Conservation (phyloP, 2,329 filamentous ascomycete genomes). For the Aureobasidium vineae region DNA sequence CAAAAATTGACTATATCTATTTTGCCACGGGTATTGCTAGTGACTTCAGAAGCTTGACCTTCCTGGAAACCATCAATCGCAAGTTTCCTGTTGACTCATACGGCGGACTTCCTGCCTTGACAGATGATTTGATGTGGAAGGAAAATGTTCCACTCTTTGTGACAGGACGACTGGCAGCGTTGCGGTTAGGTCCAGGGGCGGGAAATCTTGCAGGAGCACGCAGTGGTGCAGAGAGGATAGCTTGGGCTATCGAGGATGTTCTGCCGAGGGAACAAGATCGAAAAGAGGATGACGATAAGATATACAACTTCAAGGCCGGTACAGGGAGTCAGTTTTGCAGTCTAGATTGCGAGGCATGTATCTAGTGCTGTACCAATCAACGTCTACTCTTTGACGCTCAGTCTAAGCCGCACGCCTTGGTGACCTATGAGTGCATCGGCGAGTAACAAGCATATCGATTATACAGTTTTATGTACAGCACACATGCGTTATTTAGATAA, state of each 20-base stretch:
- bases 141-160: slow-evolving; percentile 71
- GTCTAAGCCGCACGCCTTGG: not conserved
- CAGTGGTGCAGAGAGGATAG: slow-evolving; percentile 68
- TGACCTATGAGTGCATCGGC: not conserved
- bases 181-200: slow-evolving; percentile 69
- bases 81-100: slow-evolving; percentile 61
- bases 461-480: not conserved
- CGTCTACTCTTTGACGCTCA: not conserved
- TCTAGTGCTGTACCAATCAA: not conserved
- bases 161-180: slow-evolving; percentile 64
- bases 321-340: slow-evolving; percentile 44
- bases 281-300: slow-evolving; percentile 29
- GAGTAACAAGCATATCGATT: not conserved
- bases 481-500: too few relatives aligned
- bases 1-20: slow-evolving; percentile 64
- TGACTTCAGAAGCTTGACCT: slow-evolving; percentile 60
- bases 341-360: slow-evolving; percentile 14
- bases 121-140: slow-evolving; percentile 72
- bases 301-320: slow-evolving; percentile 40
- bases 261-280: slow-evolving; percentile 38
- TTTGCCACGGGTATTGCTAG: slow-evolving; percentile 71
- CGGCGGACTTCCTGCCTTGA: slow-evolving; percentile 70
- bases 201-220: slow-evolving; percentile 73
- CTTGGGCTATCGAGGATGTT: slow-evolving; percentile 66
- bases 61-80: slow-evolving; percentile 58